Evolutionary conservation across 2,329 filamentous ascomycete species (phyloP).

Genomic region (Endothia cerciana): DNA sequence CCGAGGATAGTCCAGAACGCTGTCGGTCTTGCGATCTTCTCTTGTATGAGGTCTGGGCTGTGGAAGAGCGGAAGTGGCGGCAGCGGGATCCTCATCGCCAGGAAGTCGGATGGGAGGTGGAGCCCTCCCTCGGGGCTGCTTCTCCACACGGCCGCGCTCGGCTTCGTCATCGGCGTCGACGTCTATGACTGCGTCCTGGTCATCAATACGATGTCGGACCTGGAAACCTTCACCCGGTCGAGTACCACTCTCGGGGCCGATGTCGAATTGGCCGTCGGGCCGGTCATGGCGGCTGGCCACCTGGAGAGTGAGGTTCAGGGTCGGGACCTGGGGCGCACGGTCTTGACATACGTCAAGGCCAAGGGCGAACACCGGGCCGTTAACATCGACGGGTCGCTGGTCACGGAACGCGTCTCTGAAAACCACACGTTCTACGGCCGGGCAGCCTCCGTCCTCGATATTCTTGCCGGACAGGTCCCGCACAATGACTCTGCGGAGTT

Average conservation of each 20-base stretch:
- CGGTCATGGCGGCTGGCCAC: conserved; percentile 62
- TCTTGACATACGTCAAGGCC: conserved; percentile 63
- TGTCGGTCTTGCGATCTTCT: conserved; percentile 90
- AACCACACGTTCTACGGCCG: conserved; percentile 62
- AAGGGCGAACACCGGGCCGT: conserved; percentile 59
- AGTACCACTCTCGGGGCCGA: conserved; percentile 82
- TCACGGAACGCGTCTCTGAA: conserved; percentile 61
- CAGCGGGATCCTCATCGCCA: conserved; percentile 82
- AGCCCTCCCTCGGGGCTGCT: conserved; percentile 89
- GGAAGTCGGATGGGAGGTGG: conserved; percentile 86
- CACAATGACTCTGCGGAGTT: conserved; percentile 58
- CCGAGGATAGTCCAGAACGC: conserved; percentile 84
- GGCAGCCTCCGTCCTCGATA: conserved; percentile 56
- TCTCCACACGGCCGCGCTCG: conserved; percentile 85
- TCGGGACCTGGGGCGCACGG: conserved; percentile 57
- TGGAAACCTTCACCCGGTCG: conserved; percentile 82
- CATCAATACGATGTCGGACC: conserved; percentile 82
- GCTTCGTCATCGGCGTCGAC: conserved; percentile 89
- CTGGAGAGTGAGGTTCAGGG: conserved; percentile 56
- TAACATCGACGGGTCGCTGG: conserved; percentile 59
- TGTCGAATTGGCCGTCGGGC: conserved; percentile 75
- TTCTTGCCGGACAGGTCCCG: conserved; percentile 59
- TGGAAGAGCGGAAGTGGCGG: conserved; percentile 92
- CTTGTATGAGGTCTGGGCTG: conserved; percentile 89
- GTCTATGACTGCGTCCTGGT: conserved; percentile 96